Evolutionary conservation across 2,329 filamentous ascomycete species (phyloP).

Genomic region (Ophiostoma australiae): DNA sequence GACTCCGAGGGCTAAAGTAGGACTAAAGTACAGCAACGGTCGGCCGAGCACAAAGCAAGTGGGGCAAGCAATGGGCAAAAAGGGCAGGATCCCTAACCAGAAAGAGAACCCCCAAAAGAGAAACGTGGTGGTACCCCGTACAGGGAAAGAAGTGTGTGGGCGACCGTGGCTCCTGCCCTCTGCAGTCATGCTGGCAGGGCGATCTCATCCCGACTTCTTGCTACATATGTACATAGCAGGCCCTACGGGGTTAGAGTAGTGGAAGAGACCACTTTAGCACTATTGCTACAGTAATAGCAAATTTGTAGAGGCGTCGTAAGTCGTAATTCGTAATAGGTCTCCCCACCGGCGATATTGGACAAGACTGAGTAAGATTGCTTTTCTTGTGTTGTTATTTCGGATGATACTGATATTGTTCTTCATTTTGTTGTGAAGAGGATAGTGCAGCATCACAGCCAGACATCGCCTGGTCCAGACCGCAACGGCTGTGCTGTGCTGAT

Average conservation of each 20-base stretch:
- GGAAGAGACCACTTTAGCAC: neutral
- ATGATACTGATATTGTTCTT: neutral
- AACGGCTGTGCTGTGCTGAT: neutral
- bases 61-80: neutral
- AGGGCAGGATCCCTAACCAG: neutral
- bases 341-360: neutral
- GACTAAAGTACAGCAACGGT: neutral
- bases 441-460: neutral
- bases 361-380: neutral
- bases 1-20: too few relatives aligned
- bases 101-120: too few relatives aligned
- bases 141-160: neutral
- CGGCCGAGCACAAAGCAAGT: neutral
- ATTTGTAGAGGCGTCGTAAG: constrained; percentile 8
- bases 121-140: constrained; percentile 1
- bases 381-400: constrained; percentile 12
- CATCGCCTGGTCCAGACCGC: neutral
- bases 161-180: neutral
- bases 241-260: neutral
- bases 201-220: neutral
- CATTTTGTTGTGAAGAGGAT: neutral
- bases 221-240: neutral
- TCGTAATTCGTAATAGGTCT: constrained; percentile 9
- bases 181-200: neutral
- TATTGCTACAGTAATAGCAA: neutral